Base-by-base conservation (phyloP, 495 filamentous ascomycete species). In the Penicillium simplicissimum region DNA sequence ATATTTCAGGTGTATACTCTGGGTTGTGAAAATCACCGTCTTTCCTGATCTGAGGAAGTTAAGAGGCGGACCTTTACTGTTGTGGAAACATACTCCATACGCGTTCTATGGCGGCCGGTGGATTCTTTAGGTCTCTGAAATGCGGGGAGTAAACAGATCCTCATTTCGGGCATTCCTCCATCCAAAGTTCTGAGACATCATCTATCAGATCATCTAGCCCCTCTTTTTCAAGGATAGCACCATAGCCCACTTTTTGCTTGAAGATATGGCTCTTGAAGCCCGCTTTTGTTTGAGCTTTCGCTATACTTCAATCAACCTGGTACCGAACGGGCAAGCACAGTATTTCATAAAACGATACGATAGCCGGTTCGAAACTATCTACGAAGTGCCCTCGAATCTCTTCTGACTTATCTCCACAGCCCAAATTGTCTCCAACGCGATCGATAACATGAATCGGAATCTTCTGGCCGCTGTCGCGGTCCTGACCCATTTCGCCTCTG, bases 401-500 rank as follows among this genome's bases (percentile, higher is more conserved):
- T 55, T 8, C 14, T 40, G n/a, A n/a, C 8, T 55, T 37, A 38
- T 0, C 8, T 14, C 21, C 8, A 48, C 23, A n/a, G 3, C 43
- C 14, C 31, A 9, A 9, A 36, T 7, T 34, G 5, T 28, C 19
- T 37, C 14, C 14, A 15, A 23, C 13, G n/a, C 25, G 3, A 42
- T 34, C 6, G 28, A 4, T 15, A 57, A 0, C 15, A 61, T 61
- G 59, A 52, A 25, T n/a, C 59, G 53, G 45, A 28, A 13, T 5
- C 10, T 52, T 1, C 38, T 61, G 7, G 19, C 45, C 21, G 35
- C 53, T 0, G 31, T 53, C n/a, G 60, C 59, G 38, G 54, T 55
- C 23, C 37, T 67, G 9, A n/a, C 69, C 17, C 68, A 62, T 3
- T 52, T 74, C 10, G 63, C 60, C 14, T 21, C 60, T 11, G 64